phyloP scores from a whole-genome alignment of 129 eudicot genomes.

The carrot (Daucus carota) region DH1_v3.0 NC_030382.2:40828501-40829000 shows the following conservation, averaged over 20 bases:
- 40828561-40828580: slow-evolving; percentile 37
- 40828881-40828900: neutral
- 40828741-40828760: slow-evolving; percentile 33
- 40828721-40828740: slow-evolving; percentile 46
- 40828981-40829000: slow-evolving; percentile 18
- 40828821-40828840: neutral
- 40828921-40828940: slow-evolving; percentile 7
- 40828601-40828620: slow-evolving; percentile 43
- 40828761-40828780: neutral
- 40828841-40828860: slow-evolving; percentile 4
- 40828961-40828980: slow-evolving; percentile 13
- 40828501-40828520: slow-evolving; percentile 53
- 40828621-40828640: slow-evolving; percentile 31
- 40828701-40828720: slow-evolving; percentile 56
- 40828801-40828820: slow-evolving; percentile 19
- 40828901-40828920: neutral
- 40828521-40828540: slow-evolving; percentile 49
- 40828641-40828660: slow-evolving; percentile 55
- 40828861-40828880: neutral
- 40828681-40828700: slow-evolving; percentile 28
- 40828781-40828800: neutral
- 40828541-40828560: slow-evolving; percentile 46
- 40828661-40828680: slow-evolving; percentile 41
- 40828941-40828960: neutral
- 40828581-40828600: slow-evolving; percentile 47